Conservation (phyloP, 768 basidiomycete species). For the Fomitopsis serialis region DNA sequence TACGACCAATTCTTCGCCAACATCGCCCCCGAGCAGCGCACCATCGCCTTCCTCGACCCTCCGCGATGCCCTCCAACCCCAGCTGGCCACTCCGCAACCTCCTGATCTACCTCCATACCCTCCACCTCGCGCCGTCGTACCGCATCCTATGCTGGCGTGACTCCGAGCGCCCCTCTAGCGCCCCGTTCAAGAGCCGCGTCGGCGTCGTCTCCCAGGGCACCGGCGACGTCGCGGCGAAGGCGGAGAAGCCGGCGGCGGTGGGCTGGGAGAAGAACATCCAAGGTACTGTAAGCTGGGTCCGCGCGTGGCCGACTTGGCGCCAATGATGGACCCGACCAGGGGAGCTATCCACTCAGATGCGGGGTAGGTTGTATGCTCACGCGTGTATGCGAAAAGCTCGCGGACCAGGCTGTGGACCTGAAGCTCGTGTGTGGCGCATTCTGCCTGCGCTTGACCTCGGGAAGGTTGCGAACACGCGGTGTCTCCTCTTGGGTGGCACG, state of each 20-base stretch:
- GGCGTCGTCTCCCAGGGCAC: too few species aligned
- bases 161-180: too few species aligned
- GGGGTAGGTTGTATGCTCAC: not conserved
- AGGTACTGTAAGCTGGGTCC: constrained; percentile 92
- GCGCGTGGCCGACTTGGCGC: constrained; percentile 85
- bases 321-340: constrained; percentile 94
- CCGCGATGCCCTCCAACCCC: too few species aligned
- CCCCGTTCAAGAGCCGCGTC: too few species aligned
- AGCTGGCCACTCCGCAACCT: constrained; percentile 95
- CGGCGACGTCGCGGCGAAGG: too few species aligned
- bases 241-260: too few species aligned
- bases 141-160: too few species aligned
- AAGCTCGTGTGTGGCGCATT: constrained; percentile 98
- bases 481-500: constrained; percentile 91
- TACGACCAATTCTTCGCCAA: constrained; percentile 53
- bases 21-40: constrained; percentile 30
- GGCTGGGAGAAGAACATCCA: too few species aligned
- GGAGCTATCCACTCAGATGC: constrained; percentile 21
- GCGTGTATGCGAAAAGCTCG: constrained; percentile 48
- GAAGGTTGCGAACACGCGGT: constrained; percentile 72
- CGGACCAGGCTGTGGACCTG: constrained; percentile 93
- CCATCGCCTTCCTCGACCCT: too few species aligned
- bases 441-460: constrained; percentile 86
- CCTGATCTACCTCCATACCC: constrained; percentile 69
- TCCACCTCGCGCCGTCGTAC: constrained; percentile 46